Conservation (phyloP, 73 alveolate species). For the Tetrahymena elliotti region DNA sequence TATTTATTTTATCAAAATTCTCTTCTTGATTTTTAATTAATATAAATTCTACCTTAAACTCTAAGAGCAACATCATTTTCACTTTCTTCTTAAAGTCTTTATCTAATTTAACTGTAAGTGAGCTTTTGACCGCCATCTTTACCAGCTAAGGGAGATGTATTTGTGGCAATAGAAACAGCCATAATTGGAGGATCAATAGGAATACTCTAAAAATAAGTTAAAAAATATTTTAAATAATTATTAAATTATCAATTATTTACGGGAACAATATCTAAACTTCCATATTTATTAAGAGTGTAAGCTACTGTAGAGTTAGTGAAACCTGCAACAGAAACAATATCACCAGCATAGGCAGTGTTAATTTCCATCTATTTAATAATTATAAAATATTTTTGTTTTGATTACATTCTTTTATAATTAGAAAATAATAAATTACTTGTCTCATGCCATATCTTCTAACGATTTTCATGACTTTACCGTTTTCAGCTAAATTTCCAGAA, state of each 20-base stretch:
- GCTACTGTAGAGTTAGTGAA: slow-evolving; percentile 54
- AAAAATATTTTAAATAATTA: neutral
- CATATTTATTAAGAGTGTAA: slow-evolving; percentile 57
- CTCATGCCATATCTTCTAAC: slow-evolving; percentile 67
- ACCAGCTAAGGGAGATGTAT: slow-evolving; percentile 76
- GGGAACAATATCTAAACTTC: slow-evolving; percentile 50
- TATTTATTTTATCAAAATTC: neutral
- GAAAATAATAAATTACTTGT: neutral
- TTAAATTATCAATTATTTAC: neutral
- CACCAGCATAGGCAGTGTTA: slow-evolving; percentile 76
- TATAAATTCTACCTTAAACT: slow-evolving; percentile 10
- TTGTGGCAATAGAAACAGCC: slow-evolving; percentile 44
- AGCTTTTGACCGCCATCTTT: slow-evolving; percentile 64
- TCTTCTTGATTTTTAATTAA: neutral
- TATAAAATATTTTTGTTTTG: neutral
- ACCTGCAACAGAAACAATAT: slow-evolving; percentile 78
- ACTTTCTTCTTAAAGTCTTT: slow-evolving; percentile 65
- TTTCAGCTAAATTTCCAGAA: slow-evolving; percentile 44
- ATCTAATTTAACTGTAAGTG: slow-evolving; percentile 47
- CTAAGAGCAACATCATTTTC: slow-evolving; percentile 70
- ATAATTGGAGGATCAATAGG: slow-evolving; percentile 83
- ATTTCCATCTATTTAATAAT: slow-evolving; percentile 46
- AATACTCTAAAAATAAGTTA: neutral
- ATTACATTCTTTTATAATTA: neutral
- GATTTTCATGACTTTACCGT: slow-evolving; percentile 52